Evolutionary conservation across 495 filamentous ascomycete genomes (phyloP).

Genomic region (Penicillium turbatum): DNA sequence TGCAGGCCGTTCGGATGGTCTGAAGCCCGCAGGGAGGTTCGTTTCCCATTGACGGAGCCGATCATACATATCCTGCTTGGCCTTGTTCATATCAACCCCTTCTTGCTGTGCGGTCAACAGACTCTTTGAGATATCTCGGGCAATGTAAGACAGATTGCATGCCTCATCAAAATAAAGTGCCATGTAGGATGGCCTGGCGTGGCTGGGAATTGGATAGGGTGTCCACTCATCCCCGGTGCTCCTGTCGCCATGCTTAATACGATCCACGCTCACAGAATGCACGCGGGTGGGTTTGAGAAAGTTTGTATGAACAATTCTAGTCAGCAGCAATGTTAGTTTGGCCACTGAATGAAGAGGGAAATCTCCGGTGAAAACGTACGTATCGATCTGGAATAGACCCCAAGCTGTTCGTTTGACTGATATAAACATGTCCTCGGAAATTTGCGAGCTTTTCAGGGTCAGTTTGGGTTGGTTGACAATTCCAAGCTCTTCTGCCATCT

Average conservation of each 20-base stretch:
- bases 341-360: background rate
- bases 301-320: slow-evolving; percentile 31
- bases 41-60: slow-evolving; percentile 23
- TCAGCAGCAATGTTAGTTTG: background rate
- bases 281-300: slow-evolving; percentile 30
- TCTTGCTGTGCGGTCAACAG: background rate
- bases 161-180: slow-evolving; percentile 31
- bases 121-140: slow-evolving; percentile 24
- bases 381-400: slow-evolving; percentile 34
- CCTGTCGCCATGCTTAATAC: slow-evolving; percentile 12
- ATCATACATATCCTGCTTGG: slow-evolving; percentile 21
- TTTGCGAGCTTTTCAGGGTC: slow-evolving; percentile 5
- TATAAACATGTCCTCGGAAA: slow-evolving; percentile 23
- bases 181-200: slow-evolving; percentile 18
- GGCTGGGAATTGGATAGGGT: slow-evolving; percentile 22
- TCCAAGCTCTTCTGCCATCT: slow-evolving; percentile 28
- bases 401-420: slow-evolving; percentile 30
- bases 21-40: slow-evolving; percentile 16
- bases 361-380: slow-evolving; percentile 15
- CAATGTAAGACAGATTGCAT: slow-evolving; percentile 29
- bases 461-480: slow-evolving; percentile 16
- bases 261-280: slow-evolving; percentile 18
- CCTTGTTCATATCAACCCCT: slow-evolving; percentile 1
- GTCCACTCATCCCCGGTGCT: slow-evolving; percentile 14
- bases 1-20: slow-evolving; percentile 10